Conservation (phyloP, 2,329 filamentous ascomycete genomes). For the Pseudogymnoascus sp. region DNA sequence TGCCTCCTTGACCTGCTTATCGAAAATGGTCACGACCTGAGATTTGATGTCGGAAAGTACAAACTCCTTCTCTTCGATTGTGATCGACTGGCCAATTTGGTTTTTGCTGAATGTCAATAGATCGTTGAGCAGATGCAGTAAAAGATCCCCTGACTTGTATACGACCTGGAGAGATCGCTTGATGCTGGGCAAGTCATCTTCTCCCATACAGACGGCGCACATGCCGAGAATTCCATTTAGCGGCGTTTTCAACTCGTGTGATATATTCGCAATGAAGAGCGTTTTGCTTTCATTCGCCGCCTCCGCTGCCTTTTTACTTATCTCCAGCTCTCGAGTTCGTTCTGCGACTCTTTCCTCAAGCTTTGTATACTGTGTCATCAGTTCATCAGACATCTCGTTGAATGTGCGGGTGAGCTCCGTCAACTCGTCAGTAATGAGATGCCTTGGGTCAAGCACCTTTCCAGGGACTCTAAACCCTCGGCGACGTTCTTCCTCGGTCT, state of each 20-base stretch:
- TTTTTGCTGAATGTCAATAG: slow-evolving; percentile 91
- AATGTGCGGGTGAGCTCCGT: slow-evolving; percentile 79
- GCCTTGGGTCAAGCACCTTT: slow-evolving; percentile 67
- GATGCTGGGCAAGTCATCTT: slow-evolving; percentile 68
- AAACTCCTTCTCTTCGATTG: slow-evolving; percentile 78
- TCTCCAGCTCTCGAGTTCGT: slow-evolving; percentile 74
- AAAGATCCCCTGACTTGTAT: slow-evolving; percentile 78
- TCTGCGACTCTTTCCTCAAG: slow-evolving; percentile 79
- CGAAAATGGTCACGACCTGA: slow-evolving; percentile 78
- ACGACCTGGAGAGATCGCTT: slow-evolving; percentile 80
- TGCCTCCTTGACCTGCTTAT: slow-evolving; percentile 77
- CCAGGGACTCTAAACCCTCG: slow-evolving; percentile 70
- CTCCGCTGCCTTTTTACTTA: slow-evolving; percentile 85
- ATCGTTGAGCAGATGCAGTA: slow-evolving; percentile 82
- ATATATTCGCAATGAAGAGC: slow-evolving; percentile 92
- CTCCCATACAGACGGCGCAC: slow-evolving; percentile 87
- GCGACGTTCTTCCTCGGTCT: slow-evolving; percentile 34
- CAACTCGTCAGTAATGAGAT: slow-evolving; percentile 72
- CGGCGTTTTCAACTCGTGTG: slow-evolving; percentile 80
- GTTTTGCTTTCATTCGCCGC: slow-evolving; percentile 97
- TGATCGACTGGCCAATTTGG: slow-evolving; percentile 78
- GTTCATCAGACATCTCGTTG: slow-evolving; percentile 89
- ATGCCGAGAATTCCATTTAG: slow-evolving; percentile 93
- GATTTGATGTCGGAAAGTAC: slow-evolving; percentile 73
- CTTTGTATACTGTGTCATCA: slow-evolving; percentile 76